Base-by-base conservation (phyloP, 768 basidiomycete genomes). In the Psilocybe cubensis region DNA sequence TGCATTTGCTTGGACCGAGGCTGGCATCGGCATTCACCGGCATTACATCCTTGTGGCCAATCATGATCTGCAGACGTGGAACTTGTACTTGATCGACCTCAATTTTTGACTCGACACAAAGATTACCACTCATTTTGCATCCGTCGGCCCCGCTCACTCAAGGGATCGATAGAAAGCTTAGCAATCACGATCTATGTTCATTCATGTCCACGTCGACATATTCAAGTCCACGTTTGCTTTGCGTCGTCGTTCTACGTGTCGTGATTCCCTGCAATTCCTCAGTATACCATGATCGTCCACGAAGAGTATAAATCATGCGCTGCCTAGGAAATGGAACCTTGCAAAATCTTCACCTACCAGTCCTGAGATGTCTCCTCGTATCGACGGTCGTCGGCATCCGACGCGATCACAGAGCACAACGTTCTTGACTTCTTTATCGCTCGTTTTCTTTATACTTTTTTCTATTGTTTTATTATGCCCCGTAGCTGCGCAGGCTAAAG, bases 401-500 rank as follows among this genome's bases (percentile, higher is more conserved):
- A 62, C 62, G 50, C 64, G 61, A 49, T 33, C 59, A 17, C 61
- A 61, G 44, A 57, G 57, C 48, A 48, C 52, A 38, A 57, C 43
- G 24, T 49, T 66, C 27, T 31, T 63, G 31, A 58, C 80, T 49
- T 79, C 82, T 25, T 68, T 83, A 35, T 80, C 83, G 25, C 58
- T 84, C 45, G 18, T 80, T 24, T 72, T 83, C 52, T 63, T 87
- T 68, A 61, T 80, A 57, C 66, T 88, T 67, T 47, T 91, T 44
- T 86, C 88, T 33, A 66, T 92, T 64, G 70, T 91, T 64, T 83
- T 84, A 66, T 73, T 93, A 47, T 84, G 83, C 64, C 90, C 91
- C n/a, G 74, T 81, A 12, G 75, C 79, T 18, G 79, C 74, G 40
- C 73, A 72, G 20, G 88, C 88, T 5, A 78, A 83, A 43, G 81